A percentile compares a stretch with the other conserved stretches of the same genome.
These are phyloP conservation scores for Metschnikowia lunata DNA, from an alignment of 805 yeast genomes.

Conservation along the genomic window DNA sequence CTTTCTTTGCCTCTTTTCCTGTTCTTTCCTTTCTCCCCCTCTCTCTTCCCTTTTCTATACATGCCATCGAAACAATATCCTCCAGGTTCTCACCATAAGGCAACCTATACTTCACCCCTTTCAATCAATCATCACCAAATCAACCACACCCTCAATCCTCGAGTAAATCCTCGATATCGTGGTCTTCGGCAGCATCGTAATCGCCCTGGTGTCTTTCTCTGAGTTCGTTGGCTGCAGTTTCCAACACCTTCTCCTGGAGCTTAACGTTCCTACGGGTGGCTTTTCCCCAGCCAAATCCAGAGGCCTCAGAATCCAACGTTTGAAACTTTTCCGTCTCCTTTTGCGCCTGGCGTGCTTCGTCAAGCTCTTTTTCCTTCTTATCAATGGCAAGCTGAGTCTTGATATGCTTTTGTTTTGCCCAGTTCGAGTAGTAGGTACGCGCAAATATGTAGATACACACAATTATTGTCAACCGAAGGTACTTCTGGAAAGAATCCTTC, in stretches of 20 bases:
- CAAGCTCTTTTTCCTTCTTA: conserved; percentile 36
- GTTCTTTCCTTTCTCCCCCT: too few relatives aligned
- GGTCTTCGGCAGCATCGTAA: conserved; percentile 50
- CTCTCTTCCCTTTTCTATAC: too few relatives aligned
- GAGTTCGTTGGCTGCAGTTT: conserved; percentile 38
- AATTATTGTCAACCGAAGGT: conserved; percentile 44
- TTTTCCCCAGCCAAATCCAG: conserved; percentile 76
- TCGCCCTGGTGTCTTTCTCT: conserved; percentile 43
- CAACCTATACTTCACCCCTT: neutral
- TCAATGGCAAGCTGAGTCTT: conserved; percentile 46
- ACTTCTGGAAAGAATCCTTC: conserved; percentile 40
- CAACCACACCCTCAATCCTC: conserved; percentile 26
- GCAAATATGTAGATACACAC: conserved; percentile 58
- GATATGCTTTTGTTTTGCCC: conserved; percentile 53
- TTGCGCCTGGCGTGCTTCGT: conserved; percentile 31
- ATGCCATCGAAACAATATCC: neutral
- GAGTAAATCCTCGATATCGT: conserved; percentile 64
- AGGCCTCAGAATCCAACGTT: conserved; percentile 35
- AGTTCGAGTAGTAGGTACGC: conserved; percentile 53
- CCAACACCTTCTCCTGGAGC: conserved; percentile 50
- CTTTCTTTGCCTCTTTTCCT: too few relatives aligned
- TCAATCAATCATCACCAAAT: too few relatives aligned
- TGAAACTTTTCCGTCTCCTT: conserved; percentile 28
- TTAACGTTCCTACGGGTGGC: conserved; percentile 59
- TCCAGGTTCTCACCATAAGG: neutral